Percentiles rank a stretch among this genome's conserved stretches.
These are phyloP conservation scores for Phoma sp. DNA, from an alignment of 2,329 filamentous ascomycete species.

Conservation along the genomic window DNA sequence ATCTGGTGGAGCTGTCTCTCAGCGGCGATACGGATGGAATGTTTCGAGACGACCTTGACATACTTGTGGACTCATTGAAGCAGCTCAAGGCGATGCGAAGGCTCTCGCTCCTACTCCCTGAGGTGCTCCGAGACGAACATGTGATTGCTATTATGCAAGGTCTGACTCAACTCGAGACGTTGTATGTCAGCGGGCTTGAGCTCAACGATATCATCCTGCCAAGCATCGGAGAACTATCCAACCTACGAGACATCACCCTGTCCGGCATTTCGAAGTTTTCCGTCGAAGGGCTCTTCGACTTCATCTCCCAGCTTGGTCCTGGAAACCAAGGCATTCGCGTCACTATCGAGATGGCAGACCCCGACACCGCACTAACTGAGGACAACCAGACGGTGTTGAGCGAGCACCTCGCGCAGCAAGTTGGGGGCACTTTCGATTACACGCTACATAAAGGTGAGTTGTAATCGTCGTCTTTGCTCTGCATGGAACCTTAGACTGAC, in stretches of 20 bases:
- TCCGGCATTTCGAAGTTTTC: conserved; percentile 65
- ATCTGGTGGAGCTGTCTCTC: conserved; percentile 56
- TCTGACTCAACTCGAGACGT: conserved; percentile 61
- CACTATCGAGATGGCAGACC: conserved; percentile 55
- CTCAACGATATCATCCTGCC: conserved; percentile 59
- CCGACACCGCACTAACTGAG: conserved; percentile 50
- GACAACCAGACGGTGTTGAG: conserved; percentile 50
- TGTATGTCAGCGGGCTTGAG: conserved; percentile 64
- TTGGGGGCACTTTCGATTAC: conserved; percentile 56
- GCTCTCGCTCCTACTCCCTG: conserved; percentile 61
- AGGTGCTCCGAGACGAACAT: conserved; percentile 60
- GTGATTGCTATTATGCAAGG: conserved; percentile 57
- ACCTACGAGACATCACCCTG: conserved; percentile 62
- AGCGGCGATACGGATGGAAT: conserved; percentile 57
- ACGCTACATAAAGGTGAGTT: conserved; percentile 52
- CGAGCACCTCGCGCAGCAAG: conserved; percentile 48
- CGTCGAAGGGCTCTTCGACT: conserved; percentile 57
- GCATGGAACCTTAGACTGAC: conserved; percentile 1
- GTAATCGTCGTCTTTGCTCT: not conserved
- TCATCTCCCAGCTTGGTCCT: conserved; percentile 51
- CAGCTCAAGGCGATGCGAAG: conserved; percentile 60
- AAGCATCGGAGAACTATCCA: conserved; percentile 54
- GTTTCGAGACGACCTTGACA: conserved; percentile 57
- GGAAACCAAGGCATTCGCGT: conserved; percentile 54
- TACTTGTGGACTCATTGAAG: conserved; percentile 60